Percentiles rank a stretch among this genome's conserved stretches.
Evolutionary conservation across 23 red algal genomes (phyloP).

Genomic region (Gracilaria domingensis): DNA sequence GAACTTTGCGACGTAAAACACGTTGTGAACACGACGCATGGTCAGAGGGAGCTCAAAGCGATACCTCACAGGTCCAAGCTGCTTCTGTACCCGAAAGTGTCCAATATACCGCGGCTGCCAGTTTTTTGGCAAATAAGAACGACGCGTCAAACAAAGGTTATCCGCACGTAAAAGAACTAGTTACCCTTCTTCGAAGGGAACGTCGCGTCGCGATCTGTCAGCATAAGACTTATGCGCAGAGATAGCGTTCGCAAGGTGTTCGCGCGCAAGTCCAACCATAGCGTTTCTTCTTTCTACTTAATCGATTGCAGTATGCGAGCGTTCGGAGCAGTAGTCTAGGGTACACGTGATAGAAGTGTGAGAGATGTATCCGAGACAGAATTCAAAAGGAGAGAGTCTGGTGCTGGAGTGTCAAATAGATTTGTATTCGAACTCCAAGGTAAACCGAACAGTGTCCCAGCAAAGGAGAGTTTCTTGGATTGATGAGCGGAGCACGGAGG

Average conservation of each 20-base stretch:
- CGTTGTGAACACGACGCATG: background rate
- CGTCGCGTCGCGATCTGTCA: background rate
- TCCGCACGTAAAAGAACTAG: conserved; percentile 19
- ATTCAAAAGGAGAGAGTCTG: conserved; percentile 22
- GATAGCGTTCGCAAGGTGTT: background rate
- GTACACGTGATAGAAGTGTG: background rate
- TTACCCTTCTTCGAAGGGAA: background rate
- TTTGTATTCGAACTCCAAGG: conserved; percentile 24
- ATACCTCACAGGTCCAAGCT: background rate
- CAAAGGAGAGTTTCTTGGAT: background rate
- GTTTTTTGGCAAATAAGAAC: background rate
- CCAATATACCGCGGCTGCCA: conserved; percentile 20
- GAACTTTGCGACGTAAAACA: conserved; percentile 16
- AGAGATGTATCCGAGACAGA: background rate
- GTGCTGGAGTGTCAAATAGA: background rate
- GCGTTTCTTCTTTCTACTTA: background rate
- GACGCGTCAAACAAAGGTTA: background rate
- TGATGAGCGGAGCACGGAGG: background rate
- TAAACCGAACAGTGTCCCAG: conserved; percentile 3
- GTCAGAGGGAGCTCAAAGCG: conserved; percentile 7
- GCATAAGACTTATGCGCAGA: background rate
- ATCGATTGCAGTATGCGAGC: background rate
- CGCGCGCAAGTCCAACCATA: background rate
- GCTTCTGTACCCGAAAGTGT: background rate
- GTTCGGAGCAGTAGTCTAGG: background rate